Evolutionary conservation across 352 stramenopile species (phyloP), one percentile per base, ranked within the genome.

Genomic region (Pythium guiyangense): DNA sequence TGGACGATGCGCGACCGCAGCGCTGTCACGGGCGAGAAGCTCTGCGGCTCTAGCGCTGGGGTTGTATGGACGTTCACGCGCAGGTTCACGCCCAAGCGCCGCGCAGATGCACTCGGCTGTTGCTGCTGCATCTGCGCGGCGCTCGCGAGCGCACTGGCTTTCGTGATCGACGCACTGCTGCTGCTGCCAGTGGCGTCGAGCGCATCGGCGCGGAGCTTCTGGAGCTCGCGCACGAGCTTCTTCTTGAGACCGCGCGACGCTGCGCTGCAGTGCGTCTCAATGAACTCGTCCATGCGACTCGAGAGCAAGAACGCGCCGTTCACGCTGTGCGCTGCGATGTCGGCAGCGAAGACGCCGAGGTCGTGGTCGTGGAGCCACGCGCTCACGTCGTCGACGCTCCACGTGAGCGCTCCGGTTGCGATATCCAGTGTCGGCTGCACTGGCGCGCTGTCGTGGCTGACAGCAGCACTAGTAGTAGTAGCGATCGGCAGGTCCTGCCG

Each of bases 201-300:
- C 6, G 64, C 40, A 20, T 71, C 60, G 14, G 50, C 57, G 43
- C 82, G 72, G n/a, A 94, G 67, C 49, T 91, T 91, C 40, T 87
- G 74, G 51, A 88, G 79, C 59, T 94, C 84, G 8, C 84, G 77
- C 58, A 75, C 66, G 29, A 94, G 58, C 44, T 92, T 92, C 62
- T 90, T 90, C 63, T 90, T 90, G 48, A 88, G 75, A 1, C 77
- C 77, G 4, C 84, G 70, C 54, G 77, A 88, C n/a, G 74, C 77
- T 9, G 60, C 57, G 9, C 52, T 55, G 17, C 64, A 70, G 46
- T 73, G 73, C 20, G 63, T 46, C 31, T 87, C 77, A n/a, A 90
- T 55, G 50, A 94, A 73, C 50, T 56, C 59, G 6, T 92, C 74
- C 50, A 89, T 72, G 9, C 54, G 55, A 4, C 52, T 27, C 10